Conservation (phyloP, 2,329 filamentous ascomycete genomes). For the Calonectria multiphialidica region DNA sequence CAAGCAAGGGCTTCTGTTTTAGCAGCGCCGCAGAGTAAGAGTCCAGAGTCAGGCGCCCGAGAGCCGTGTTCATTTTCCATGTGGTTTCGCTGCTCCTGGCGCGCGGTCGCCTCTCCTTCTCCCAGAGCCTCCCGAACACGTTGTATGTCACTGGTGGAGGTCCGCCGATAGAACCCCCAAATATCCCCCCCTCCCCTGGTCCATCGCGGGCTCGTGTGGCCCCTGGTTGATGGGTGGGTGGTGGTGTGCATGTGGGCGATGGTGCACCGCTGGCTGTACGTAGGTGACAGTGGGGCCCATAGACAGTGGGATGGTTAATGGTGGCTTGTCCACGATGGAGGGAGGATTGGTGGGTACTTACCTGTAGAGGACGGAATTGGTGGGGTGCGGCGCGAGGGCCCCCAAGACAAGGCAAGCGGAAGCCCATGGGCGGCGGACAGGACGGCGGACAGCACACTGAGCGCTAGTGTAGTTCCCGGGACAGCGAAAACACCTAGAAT, state of each 20-base stretch:
- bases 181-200: constrained; percentile 17
- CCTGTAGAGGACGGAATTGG: constrained; percentile 29
- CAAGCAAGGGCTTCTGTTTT: constrained; percentile 6
- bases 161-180: constrained; percentile 19
- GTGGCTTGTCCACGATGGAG: constrained; percentile 36
- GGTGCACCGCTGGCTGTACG: constrained; percentile 19
- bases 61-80: neutral
- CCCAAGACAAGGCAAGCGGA: constrained; percentile 1
- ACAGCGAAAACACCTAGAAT: constrained; percentile 2
- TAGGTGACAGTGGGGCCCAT: constrained; percentile 34
- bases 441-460: constrained; percentile 19
- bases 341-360: constrained; percentile 32
- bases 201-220: constrained; percentile 31
- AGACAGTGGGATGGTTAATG: constrained; percentile 36
- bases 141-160: constrained; percentile 19
- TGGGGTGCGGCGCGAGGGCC: constrained; percentile 31
- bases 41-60: neutral
- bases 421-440: neutral
- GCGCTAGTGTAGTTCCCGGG: constrained; percentile 14
- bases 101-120: neutral
- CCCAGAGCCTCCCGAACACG: constrained; percentile 5
- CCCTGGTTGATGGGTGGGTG: constrained; percentile 39
- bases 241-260: constrained; percentile 27
- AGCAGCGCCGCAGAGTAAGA: neutral
- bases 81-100: neutral